A percentile compares a stretch with the other conserved stretches of the same genome.
Evolutionary conservation across 1,139 yeast species (phyloP).

Genomic region (Kluyveromyces sp.): DNA sequence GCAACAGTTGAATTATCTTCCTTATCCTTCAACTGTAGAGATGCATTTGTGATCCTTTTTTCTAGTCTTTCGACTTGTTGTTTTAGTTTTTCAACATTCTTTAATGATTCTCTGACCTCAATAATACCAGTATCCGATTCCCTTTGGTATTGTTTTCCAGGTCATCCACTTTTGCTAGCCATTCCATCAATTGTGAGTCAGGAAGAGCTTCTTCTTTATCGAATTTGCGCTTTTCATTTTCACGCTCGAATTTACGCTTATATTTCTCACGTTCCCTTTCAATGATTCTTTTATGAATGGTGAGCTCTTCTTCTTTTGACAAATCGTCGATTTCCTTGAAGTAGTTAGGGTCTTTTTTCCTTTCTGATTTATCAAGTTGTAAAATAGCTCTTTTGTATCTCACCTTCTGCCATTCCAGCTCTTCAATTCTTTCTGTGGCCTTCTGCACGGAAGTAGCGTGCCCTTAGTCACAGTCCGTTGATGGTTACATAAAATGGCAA

Average conservation of each 20-base stretch:
- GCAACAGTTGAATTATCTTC: conserved; percentile 94
- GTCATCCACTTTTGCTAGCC: conserved; percentile 53
- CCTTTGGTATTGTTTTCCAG: conserved; percentile 43
- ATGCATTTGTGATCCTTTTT: conserved; percentile 58
- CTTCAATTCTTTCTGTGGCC: conserved; percentile 68
- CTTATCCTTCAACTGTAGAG: conserved; percentile 76
- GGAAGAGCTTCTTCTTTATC: conserved; percentile 49
- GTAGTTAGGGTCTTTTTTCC: conserved; percentile 46
- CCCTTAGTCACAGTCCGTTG: conserved; percentile 83
- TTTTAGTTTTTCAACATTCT: conserved; percentile 65
- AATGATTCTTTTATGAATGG: conserved; percentile 47
- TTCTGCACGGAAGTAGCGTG: conserved; percentile 77
- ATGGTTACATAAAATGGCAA: conserved; percentile 94
- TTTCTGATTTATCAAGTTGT: conserved; percentile 49
- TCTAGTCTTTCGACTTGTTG: conserved; percentile 69
- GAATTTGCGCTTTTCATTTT: conserved; percentile 61
- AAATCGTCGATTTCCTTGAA: conserved; percentile 70
- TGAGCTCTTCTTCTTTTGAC: conserved; percentile 52
- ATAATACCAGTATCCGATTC: conserved; percentile 61
- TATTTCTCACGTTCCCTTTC: conserved; percentile 57
- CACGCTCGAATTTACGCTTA: conserved; percentile 60
- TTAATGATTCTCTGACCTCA: conserved; percentile 40
- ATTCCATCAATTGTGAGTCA: conserved; percentile 50
- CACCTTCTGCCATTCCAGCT: conserved; percentile 76
- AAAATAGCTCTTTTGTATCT: conserved; percentile 66